Evolutionary conservation across 225 moss, liverwort and hornwort genomes (phyloP).

Genomic region (Marchantia polymorpha): DNA sequence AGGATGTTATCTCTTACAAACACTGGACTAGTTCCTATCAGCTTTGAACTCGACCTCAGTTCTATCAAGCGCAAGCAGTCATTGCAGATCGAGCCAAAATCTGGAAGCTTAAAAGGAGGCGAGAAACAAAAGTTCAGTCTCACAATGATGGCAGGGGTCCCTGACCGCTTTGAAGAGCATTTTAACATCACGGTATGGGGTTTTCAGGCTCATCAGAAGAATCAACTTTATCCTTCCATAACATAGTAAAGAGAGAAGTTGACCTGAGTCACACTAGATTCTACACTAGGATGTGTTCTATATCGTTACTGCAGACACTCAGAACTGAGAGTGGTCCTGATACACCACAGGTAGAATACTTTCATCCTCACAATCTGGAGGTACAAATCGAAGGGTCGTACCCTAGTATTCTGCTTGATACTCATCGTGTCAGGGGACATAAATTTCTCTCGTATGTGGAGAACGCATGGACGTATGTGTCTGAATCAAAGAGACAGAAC

Average conservation of each 20-base stretch:
- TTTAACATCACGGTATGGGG: constrained; percentile 42
- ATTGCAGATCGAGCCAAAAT: constrained; percentile 48
- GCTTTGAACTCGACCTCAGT: constrained; percentile 66
- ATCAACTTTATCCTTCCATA: too few species aligned
- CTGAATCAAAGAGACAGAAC: constrained; percentile 31
- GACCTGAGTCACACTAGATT: not conserved
- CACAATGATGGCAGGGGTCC: constrained; percentile 34
- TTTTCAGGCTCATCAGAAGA: not conserved
- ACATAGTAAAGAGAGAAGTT: not conserved
- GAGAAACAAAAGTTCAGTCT: constrained; percentile 59
- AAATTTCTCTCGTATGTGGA: constrained; percentile 65
- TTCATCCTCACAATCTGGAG: constrained; percentile 55
- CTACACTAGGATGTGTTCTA: not conserved
- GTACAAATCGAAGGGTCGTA: constrained; percentile 75
- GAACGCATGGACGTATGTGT: constrained; percentile 51
- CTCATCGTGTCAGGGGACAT: constrained; percentile 59
- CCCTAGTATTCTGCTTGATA: constrained; percentile 71
- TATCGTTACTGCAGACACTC: not conserved
- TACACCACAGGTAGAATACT: constrained; percentile 62
- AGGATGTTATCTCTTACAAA: constrained; percentile 57
- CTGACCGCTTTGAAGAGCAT: constrained; percentile 43
- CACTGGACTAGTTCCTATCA: constrained; percentile 61
- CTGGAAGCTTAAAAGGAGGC: constrained; percentile 45
- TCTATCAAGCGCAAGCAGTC: constrained; percentile 38
- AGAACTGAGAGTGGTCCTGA: not conserved